phyloP scores from a whole-genome alignment of 257 asterid genomes.

The Penstemon barbatus region DNA sequence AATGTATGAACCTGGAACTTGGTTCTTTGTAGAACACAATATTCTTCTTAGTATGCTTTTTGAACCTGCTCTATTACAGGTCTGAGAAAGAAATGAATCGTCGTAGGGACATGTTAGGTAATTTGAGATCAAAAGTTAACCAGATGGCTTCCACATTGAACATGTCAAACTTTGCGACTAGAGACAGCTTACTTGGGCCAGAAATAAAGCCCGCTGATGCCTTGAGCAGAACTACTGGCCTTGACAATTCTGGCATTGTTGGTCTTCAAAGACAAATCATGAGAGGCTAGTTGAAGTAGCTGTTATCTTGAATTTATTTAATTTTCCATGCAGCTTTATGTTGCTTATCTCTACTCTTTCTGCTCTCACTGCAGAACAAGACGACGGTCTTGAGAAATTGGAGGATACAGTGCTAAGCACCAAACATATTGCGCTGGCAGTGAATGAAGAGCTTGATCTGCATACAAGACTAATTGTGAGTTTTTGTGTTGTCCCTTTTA shows the following conservation, averaged over 20 bases:
- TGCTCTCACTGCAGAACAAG: conserved; percentile 66
- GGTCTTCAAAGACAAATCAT: conserved; percentile 87
- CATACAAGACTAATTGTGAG: conserved; percentile 73
- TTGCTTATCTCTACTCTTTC: conserved; percentile 10
- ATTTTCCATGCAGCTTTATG: neutral
- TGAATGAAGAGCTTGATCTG: conserved; percentile 85
- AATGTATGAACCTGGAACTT: conserved; percentile 11
- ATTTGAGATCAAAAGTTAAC: conserved; percentile 68
- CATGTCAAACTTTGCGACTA: conserved; percentile 80
- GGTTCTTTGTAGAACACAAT: neutral
- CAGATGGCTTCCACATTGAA: conserved; percentile 88
- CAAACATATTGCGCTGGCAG: conserved; percentile 88
- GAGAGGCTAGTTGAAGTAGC: conserved; percentile 55
- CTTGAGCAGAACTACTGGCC: conserved; percentile 70
- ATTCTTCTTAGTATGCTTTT: too few species aligned
- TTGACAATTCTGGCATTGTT: conserved; percentile 80
- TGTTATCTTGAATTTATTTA: too few species aligned
- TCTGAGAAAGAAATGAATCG: conserved; percentile 89
- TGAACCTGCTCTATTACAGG: conserved; percentile 42
- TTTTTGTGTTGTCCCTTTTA: too few species aligned
- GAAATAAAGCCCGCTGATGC: conserved; percentile 88
- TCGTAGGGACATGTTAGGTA: conserved; percentile 74
- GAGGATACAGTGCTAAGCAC: conserved; percentile 89
- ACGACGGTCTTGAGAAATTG: conserved; percentile 81
- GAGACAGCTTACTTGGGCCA: conserved; percentile 96